phyloP scores from a whole-genome alignment of 2,329 filamentous ascomycete genomes.

The Didymella pomorum region DNA sequence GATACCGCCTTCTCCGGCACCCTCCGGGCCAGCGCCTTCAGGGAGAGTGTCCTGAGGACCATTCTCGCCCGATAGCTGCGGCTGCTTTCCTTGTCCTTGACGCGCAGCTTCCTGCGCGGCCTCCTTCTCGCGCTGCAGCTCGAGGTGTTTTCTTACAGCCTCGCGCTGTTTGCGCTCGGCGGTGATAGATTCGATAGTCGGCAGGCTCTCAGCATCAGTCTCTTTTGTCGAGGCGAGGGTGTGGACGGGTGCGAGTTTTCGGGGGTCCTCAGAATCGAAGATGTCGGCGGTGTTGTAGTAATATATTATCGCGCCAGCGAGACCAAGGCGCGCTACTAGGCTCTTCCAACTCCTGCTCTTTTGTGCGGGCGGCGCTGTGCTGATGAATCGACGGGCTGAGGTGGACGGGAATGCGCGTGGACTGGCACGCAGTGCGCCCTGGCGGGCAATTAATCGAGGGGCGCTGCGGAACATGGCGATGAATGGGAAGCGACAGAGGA shows the following conservation, averaged over 20 bases:
- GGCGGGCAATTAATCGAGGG: slow-evolving; percentile 54
- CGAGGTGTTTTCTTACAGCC: slow-evolving; percentile 40
- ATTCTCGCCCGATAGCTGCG: slow-evolving; percentile 12
- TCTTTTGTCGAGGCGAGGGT: slow-evolving; percentile 51
- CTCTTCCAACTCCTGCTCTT: slow-evolving; percentile 85
- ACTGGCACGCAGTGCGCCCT: slow-evolving; percentile 37
- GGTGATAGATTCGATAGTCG: slow-evolving; percentile 56
- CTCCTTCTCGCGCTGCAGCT: slow-evolving; percentile 38
- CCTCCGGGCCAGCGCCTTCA: background rate
- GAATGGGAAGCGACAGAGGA: slow-evolving; percentile 28
- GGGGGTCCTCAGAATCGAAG: slow-evolving; percentile 84
- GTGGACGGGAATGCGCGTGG: slow-evolving; percentile 1
- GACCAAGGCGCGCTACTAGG: slow-evolving; percentile 73
- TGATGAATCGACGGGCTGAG: slow-evolving; percentile 62
- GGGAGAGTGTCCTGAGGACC: no score
- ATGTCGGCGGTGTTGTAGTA: slow-evolving; percentile 91
- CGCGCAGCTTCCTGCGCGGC: background rate
- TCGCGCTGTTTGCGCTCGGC: slow-evolving; percentile 52
- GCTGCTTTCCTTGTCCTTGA: no score
- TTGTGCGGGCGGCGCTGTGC: slow-evolving; percentile 65
- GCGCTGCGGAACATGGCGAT: slow-evolving; percentile 62
- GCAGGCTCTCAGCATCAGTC: slow-evolving; percentile 51
- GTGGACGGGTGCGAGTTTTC: slow-evolving; percentile 50
- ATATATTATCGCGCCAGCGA: slow-evolving; percentile 81
- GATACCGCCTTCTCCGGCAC: slow-evolving; percentile 47